phyloP scores from a whole-genome alignment of 2,329 filamentous ascomycete species.

The Coniochaeta pulveracea region DNA sequence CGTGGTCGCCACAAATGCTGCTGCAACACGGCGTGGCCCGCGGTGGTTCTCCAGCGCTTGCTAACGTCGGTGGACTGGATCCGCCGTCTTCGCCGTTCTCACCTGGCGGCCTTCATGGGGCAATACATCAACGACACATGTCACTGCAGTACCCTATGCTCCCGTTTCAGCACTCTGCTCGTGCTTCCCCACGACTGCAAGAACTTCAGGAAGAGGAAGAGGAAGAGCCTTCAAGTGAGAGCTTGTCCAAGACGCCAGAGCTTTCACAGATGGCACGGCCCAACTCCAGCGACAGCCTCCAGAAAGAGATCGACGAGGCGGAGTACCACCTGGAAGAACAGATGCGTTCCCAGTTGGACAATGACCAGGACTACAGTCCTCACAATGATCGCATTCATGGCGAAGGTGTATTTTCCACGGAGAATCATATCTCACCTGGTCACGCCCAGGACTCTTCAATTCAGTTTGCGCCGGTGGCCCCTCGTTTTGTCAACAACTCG shows the following conservation, averaged over 20 bases:
- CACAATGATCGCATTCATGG: constrained; percentile 32
- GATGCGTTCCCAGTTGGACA: constrained; percentile 66
- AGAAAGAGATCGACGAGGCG: constrained; percentile 75
- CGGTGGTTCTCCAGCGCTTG: constrained; percentile 53
- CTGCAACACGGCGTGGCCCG: constrained; percentile 38
- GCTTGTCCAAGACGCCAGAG: constrained; percentile 43
- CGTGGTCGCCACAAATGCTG: constrained; percentile 45
- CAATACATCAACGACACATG: constrained; percentile 44
- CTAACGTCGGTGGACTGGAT: constrained; percentile 41
- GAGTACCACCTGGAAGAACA: constrained; percentile 78
- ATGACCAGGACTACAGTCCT: constrained; percentile 61
- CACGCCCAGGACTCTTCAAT: constrained; percentile 34
- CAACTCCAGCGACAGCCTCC: constrained; percentile 66
- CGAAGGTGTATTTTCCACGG: constrained; percentile 9
- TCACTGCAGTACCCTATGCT: constrained; percentile 47
- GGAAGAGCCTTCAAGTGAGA: constrained; percentile 38
- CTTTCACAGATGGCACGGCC: constrained; percentile 39
- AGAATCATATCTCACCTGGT: constrained; percentile 8
- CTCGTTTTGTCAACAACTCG: constrained; percentile 41
- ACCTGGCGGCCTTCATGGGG: constrained; percentile 33
- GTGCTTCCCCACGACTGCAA: constrained; percentile 52
- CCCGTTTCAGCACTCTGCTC: constrained; percentile 41
- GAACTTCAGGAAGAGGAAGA: constrained; percentile 67
- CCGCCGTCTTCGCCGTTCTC: constrained; percentile 56
- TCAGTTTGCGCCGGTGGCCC: constrained; percentile 32